Evolutionary conservation across 225 moss, liverwort and hornwort genomes (phyloP).

Genomic region (Bryum argenteum): DNA sequence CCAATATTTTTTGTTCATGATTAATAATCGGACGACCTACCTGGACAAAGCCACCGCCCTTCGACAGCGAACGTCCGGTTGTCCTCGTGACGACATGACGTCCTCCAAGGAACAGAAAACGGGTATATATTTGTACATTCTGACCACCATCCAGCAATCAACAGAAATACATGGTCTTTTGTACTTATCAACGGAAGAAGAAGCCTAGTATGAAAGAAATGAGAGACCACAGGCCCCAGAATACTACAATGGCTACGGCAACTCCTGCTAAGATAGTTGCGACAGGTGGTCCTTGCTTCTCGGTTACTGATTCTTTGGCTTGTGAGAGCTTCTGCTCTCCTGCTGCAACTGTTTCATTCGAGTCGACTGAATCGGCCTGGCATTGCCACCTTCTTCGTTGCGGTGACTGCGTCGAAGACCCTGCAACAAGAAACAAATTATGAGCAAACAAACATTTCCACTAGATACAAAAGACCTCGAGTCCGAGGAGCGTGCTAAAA

Average conservation of each 20-base stretch:
- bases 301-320: conserved; percentile 32
- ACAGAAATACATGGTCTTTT: conserved; percentile 14
- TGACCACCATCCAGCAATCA: background rate
- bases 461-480: background rate
- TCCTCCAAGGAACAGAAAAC: conserved; percentile 8
- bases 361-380: conserved; percentile 50
- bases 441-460: background rate
- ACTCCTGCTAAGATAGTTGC: conserved; percentile 51
- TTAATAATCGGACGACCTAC: conserved; percentile 21
- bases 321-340: conserved; percentile 35
- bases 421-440: conserved; percentile 14
- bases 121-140: background rate
- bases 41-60: conserved; percentile 50
- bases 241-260: conserved; percentile 39
- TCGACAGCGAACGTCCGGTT: conserved; percentile 30
- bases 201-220: conserved; percentile 37
- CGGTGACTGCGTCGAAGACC: conserved; percentile 20
- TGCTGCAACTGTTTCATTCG: conserved; percentile 38
- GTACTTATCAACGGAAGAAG: conserved; percentile 43
- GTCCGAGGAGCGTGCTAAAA: too few relatives aligned
- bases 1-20: background rate
- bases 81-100: background rate
- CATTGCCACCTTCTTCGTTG: conserved; percentile 37
- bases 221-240: conserved; percentile 52
- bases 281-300: conserved; percentile 50